phyloP scores from a whole-genome alignment of 257 asterid genomes.

The Orobanche coerulescens region DNA sequence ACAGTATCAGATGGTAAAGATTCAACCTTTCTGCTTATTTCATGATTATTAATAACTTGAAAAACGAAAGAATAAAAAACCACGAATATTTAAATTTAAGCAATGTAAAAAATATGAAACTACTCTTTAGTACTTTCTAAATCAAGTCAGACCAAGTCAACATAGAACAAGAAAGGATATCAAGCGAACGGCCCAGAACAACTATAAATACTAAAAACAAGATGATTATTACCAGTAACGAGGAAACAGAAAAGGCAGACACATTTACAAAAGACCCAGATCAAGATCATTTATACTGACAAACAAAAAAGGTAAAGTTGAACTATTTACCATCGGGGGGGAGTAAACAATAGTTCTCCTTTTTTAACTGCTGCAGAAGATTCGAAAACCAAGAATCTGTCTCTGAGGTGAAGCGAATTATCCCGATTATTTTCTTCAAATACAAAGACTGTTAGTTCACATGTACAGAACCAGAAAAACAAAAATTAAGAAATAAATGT shows the following conservation, averaged over 20 bases:
- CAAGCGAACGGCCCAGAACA: conserved; percentile 26
- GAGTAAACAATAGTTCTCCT: conserved; percentile 14
- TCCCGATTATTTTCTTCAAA: background rate
- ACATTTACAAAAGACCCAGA: conserved; percentile 21
- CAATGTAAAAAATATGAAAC: background rate
- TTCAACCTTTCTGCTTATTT: background rate
- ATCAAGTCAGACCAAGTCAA: conserved; percentile 31
- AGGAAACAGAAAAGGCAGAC: conserved; percentile 1
- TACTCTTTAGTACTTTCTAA: background rate
- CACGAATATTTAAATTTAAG: background rate
- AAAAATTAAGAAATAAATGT: background rate
- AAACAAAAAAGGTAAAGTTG: conserved; percentile 15
- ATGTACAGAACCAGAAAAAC: background rate
- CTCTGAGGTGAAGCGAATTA: conserved; percentile 10
- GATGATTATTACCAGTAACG: conserved; percentile 1
- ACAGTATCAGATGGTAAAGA: background rate
- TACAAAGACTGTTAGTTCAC: background rate
- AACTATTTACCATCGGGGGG: conserved; percentile 23
- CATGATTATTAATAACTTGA: background rate
- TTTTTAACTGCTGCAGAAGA: conserved; percentile 27
- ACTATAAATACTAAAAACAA: background rate
- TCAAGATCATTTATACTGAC: conserved; percentile 27
- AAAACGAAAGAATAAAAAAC: background rate
- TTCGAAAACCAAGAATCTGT: conserved; percentile 26
- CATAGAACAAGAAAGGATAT: conserved; percentile 12